Conservation (phyloP, 257 asterid genomes). For the Rhazya stricta region DNA sequence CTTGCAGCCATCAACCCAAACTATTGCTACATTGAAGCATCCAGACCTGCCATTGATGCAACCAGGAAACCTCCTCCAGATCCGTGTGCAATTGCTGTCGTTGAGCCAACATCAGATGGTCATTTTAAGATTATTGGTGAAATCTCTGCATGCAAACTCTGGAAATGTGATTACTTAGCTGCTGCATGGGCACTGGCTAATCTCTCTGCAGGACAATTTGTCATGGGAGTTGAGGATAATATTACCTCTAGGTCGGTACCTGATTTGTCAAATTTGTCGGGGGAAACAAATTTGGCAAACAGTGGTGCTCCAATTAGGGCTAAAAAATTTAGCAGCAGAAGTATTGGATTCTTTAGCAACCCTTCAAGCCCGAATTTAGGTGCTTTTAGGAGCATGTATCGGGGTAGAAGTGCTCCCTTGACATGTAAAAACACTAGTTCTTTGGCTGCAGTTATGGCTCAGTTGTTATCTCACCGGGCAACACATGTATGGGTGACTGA, state of each 20-base stretch:
- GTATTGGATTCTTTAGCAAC: slow-evolving; percentile 63
- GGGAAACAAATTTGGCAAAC: slow-evolving; percentile 30
- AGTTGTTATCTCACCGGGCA: slow-evolving; percentile 93
- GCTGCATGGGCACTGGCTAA: slow-evolving; percentile 95
- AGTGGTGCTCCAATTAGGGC: slow-evolving; percentile 27
- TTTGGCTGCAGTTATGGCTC: slow-evolving; percentile 96
- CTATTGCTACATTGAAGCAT: slow-evolving; percentile 57
- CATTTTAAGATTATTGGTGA: slow-evolving; percentile 70
- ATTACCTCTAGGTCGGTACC: slow-evolving; percentile 36
- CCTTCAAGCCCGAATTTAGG: slow-evolving; percentile 40
- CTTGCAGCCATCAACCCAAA: slow-evolving; percentile 64
- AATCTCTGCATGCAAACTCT: slow-evolving; percentile 73
- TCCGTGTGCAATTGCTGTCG: slow-evolving; percentile 84
- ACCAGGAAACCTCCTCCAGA: slow-evolving; percentile 51
- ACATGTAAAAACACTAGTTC: slow-evolving; percentile 78
- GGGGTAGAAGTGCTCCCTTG: slow-evolving; percentile 90
- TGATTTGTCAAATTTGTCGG: slow-evolving; percentile 28
- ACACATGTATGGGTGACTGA: slow-evolving; percentile 98
- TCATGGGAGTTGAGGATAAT: slow-evolving; percentile 87
- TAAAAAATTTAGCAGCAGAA: slow-evolving; percentile 69
- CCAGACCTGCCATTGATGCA: slow-evolving; percentile 66
- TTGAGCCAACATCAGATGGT: slow-evolving; percentile 58
- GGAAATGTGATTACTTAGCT: slow-evolving; percentile 83
- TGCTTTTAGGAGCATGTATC: slow-evolving; percentile 69
- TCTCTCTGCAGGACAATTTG: slow-evolving; percentile 80